A percentile compares a stretch with the other conserved stretches of the same genome.
phyloP scores from a whole-genome alignment of 176 grass and related monocot species.

The Hordeum marinum region DNA sequence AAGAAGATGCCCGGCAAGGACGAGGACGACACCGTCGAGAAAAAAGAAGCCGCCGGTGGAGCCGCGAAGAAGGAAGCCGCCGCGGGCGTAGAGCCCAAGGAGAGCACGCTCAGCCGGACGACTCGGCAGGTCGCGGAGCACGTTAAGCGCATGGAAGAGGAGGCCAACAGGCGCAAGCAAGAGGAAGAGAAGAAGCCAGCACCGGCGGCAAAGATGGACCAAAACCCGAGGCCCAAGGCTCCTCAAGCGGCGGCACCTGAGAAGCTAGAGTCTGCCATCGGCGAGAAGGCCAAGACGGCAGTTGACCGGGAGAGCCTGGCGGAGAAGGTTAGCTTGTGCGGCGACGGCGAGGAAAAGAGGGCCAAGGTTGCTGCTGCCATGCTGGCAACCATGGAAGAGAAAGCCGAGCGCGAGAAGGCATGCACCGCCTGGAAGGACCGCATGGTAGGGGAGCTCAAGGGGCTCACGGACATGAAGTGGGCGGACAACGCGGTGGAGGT shows the following conservation, averaged over 20 bases:
- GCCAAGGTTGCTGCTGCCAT: not conserved
- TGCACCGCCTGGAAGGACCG: slow-evolving; percentile 1
- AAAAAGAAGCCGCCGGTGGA: not conserved
- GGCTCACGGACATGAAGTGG: slow-evolving; percentile 19
- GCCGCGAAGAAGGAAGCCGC: no score
- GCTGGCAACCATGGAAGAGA: not conserved
- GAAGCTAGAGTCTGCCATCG: not conserved
- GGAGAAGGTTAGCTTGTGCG: not conserved
- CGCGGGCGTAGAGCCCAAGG: no score
- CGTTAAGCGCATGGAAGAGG: not conserved
- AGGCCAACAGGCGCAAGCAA: not conserved
- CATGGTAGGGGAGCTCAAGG: not conserved
- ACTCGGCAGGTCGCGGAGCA: not conserved
- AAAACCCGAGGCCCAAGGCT: not conserved
- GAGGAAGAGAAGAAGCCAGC: not conserved
- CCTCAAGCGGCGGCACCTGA: not conserved
- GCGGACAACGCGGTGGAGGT: slow-evolving; percentile 9
- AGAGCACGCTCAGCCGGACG: not conserved
- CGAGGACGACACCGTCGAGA: not conserved
- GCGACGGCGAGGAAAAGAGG: not conserved
- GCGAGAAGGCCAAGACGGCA: not conserved
- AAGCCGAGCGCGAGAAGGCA: no score
- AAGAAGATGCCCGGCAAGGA: not conserved
- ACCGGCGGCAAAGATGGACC: not conserved
- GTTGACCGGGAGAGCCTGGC: not conserved